Evolutionary conservation across 345 rosid species (phyloP).

Genomic region (Ceriops zippeliana): DNA sequence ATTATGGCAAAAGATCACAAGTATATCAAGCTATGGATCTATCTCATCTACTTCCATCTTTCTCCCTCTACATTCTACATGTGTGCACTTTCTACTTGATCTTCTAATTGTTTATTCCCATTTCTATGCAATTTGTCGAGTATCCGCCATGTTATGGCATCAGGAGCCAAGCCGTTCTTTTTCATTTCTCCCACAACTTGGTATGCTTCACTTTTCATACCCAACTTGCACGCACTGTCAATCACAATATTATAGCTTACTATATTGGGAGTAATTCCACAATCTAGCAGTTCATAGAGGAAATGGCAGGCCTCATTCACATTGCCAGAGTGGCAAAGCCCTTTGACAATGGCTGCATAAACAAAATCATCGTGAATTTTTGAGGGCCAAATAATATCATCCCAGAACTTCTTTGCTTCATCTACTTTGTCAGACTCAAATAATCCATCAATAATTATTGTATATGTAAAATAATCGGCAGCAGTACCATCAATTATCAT

Average conservation of each 20-base stretch:
- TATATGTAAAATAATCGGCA: constrained; percentile 48
- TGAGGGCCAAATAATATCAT: constrained; percentile 77
- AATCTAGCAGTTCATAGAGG: constrained; percentile 67
- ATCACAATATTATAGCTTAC: constrained; percentile 72
- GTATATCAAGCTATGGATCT: too few relatives aligned
- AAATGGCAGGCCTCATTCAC: constrained; percentile 70
- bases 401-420: constrained; percentile 71
- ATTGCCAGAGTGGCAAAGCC: constrained; percentile 52
- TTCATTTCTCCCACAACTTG: constrained; percentile 69
- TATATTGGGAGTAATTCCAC: constrained; percentile 60
- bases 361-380: constrained; percentile 62
- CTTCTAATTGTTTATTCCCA: constrained; percentile 8
- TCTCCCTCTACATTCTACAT: not conserved
- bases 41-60: not conserved
- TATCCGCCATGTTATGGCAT: constrained; percentile 87
- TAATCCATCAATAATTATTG: constrained; percentile 57
- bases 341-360: constrained; percentile 76
- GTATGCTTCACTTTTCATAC: constrained; percentile 77
- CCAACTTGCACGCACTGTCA: constrained; percentile 59
- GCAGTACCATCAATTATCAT: constrained; percentile 48
- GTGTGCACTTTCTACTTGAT: constrained; percentile 1
- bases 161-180: constrained; percentile 63
- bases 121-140: constrained; percentile 60
- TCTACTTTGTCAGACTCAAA: constrained; percentile 45
- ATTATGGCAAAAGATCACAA: too few relatives aligned